Percentiles rank a stretch among this genome's conserved stretches.
Conservation (phyloP, 176 grass and related monocot genomes). For the Musa acuminata region DNA sequence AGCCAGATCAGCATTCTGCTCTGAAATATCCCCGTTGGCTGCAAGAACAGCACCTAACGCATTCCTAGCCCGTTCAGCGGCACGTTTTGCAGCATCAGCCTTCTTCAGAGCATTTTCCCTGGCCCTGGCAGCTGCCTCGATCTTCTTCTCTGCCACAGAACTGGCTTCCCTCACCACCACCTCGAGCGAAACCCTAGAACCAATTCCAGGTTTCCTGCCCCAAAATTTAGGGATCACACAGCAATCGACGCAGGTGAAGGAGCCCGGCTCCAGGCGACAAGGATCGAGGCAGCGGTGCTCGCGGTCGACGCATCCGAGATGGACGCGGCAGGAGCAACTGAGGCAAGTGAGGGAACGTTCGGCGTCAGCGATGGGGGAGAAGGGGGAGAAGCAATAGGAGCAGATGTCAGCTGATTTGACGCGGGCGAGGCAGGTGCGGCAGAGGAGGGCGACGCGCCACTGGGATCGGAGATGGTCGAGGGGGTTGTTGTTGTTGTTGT, state of each 20-base stretch:
- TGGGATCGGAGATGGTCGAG: constrained; percentile 40
- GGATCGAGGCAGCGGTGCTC: constrained; percentile 46
- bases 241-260: constrained; percentile 59
- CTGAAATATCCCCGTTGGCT: background rate
- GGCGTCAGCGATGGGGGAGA: background rate
- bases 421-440: constrained; percentile 47
- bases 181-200: constrained; percentile 12
- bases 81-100: constrained; percentile 10
- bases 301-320: constrained; percentile 36
- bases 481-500: constrained; percentile 22
- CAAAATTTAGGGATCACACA: constrained; percentile 27
- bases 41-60: background rate
- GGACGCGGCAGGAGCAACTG: constrained; percentile 41
- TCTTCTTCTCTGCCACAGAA: constrained; percentile 4
- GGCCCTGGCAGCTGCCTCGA: background rate
- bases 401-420: constrained; percentile 36
- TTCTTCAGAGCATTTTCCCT: constrained; percentile 21
- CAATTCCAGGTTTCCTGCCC: background rate
- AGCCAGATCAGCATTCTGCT: constrained; percentile 4
- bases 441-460: constrained; percentile 77
- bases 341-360: constrained; percentile 34
- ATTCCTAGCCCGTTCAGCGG: constrained; percentile 15
- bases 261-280: constrained; percentile 28
- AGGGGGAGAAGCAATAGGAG: constrained; percentile 58
- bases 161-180: constrained; percentile 11